Conservation (phyloP, 805 yeast species). For the Barnettozyma pratensis region DNA sequence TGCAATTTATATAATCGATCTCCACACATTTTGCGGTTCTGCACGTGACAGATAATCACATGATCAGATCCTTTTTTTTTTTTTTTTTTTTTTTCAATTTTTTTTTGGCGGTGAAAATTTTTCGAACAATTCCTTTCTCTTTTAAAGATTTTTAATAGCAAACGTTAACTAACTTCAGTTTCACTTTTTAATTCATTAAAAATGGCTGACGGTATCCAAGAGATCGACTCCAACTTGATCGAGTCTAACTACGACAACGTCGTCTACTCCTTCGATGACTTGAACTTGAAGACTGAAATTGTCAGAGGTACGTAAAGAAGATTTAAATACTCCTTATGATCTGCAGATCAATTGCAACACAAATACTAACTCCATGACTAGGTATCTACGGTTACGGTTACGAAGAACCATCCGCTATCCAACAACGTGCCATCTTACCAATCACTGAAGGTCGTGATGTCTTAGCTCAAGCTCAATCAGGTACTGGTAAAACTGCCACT, state of each 20-base stretch:
- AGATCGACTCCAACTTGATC: slow-evolving; percentile 77
- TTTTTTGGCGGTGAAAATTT: background rate
- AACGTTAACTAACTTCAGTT: no score
- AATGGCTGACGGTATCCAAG: slow-evolving; percentile 62
- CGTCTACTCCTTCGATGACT: slow-evolving; percentile 69
- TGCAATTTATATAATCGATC: no score
- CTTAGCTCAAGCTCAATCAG: slow-evolving; percentile 98
- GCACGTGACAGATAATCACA: no score
- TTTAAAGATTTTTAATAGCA: no score
- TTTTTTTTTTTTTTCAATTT: background rate
- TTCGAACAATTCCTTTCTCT: background rate
- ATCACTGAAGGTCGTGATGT: slow-evolving; percentile 93
- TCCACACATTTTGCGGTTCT: no score
- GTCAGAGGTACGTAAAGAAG: slow-evolving; percentile 35
- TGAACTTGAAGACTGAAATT: slow-evolving; percentile 63
- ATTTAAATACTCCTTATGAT: background rate
- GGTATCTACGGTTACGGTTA: slow-evolving; percentile 88
- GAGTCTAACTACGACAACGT: slow-evolving; percentile 96
- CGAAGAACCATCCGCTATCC: slow-evolving; percentile 95
- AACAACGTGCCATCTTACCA: slow-evolving; percentile 95
- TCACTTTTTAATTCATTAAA: slow-evolving; percentile 5
- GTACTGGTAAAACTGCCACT: slow-evolving; percentile 99
- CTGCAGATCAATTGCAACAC: background rate
- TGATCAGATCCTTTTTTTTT: no score
- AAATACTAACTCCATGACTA: slow-evolving; percentile 33